These are phyloP conservation scores for Aspergillus pseudoviridinutans DNA, from an alignment of 2,329 filamentous ascomycete genomes.

Conservation along the genomic window DNA sequence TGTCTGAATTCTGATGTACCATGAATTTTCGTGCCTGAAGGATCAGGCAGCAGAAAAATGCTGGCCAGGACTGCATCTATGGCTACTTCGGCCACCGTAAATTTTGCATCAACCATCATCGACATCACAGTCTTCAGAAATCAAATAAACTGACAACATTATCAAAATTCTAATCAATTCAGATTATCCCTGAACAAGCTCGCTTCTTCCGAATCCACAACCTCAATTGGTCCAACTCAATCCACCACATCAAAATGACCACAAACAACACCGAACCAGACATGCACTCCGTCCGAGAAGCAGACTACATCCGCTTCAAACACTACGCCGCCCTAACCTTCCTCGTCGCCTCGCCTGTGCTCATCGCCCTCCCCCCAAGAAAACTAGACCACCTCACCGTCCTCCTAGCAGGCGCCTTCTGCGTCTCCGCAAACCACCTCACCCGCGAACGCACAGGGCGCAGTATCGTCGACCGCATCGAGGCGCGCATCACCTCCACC, in stretches of 20 bases:
- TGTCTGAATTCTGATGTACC: too few relatives aligned
- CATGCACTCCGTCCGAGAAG: slow-evolving; percentile 21
- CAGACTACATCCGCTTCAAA: slow-evolving; percentile 40
- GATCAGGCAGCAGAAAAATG: too few relatives aligned
- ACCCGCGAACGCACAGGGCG: slow-evolving; percentile 35
- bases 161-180: too few relatives aligned
- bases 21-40: too few relatives aligned
- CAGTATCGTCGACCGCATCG: slow-evolving; percentile 32
- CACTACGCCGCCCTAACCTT: slow-evolving; percentile 37
- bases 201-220: neutral
- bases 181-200: too few relatives aligned
- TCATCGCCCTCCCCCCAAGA: slow-evolving; percentile 35
- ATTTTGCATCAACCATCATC: neutral
- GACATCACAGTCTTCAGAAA: too few relatives aligned
- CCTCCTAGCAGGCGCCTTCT: slow-evolving; percentile 37
- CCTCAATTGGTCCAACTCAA: neutral
- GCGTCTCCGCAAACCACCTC: slow-evolving; percentile 37
- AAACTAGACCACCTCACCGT: slow-evolving; percentile 35
- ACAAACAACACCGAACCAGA: slow-evolving; percentile 3
- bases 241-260: slow-evolving; percentile 1
- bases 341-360: slow-evolving; percentile 29
- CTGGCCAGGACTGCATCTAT: too few relatives aligned
- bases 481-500: slow-evolving; percentile 21
- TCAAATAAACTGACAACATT: too few relatives aligned
- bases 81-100: too few relatives aligned